Conservation (phyloP, 495 filamentous ascomycete genomes). For the Xylaria sp. region DNA sequence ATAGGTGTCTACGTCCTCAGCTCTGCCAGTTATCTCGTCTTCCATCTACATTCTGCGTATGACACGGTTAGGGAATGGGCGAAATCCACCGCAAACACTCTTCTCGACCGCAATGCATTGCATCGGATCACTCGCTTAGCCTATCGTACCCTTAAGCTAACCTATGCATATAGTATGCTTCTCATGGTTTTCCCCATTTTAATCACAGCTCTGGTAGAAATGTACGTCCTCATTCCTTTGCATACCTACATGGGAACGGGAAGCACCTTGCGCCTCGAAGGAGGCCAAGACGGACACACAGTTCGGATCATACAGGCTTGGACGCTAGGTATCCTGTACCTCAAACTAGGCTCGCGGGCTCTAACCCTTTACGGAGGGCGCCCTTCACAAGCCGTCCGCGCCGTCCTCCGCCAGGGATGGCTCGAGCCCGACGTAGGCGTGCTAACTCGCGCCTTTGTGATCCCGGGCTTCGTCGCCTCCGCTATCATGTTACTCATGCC, state of each 20-base stretch:
- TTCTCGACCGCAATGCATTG: conserved; percentile 46
- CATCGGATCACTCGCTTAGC: conserved; percentile 36
- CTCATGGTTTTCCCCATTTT: conserved; percentile 79
- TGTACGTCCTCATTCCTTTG: conserved; percentile 87
- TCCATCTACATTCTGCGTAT: conserved; percentile 60
- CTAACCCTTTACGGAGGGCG: conserved; percentile 70
- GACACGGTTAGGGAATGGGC: conserved; percentile 42
- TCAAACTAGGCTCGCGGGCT: conserved; percentile 80
- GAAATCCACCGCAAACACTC: conserved; percentile 33
- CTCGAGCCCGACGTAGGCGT: conserved; percentile 78
- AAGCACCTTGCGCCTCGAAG: conserved; percentile 46
- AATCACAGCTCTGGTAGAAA: conserved; percentile 82
- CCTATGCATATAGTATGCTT: conserved; percentile 77
- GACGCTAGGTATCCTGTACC: conserved; percentile 91
- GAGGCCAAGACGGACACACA: conserved; percentile 59
- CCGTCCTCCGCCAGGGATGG: conserved; percentile 80
- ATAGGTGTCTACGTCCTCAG: conserved; percentile 83
- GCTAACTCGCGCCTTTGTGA: conserved; percentile 81
- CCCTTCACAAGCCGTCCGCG: conserved; percentile 73
- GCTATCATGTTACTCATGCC: conserved; percentile 66
- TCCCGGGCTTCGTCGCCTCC: conserved; percentile 71
- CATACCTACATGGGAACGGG: conserved; percentile 74
- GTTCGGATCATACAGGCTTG: conserved; percentile 92
- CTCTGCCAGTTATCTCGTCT: conserved; percentile 62
- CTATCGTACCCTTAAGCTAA: conserved; percentile 53